Conservation (phyloP, 805 yeast species). For the Cyberlindnera xylosilytica region DNA sequence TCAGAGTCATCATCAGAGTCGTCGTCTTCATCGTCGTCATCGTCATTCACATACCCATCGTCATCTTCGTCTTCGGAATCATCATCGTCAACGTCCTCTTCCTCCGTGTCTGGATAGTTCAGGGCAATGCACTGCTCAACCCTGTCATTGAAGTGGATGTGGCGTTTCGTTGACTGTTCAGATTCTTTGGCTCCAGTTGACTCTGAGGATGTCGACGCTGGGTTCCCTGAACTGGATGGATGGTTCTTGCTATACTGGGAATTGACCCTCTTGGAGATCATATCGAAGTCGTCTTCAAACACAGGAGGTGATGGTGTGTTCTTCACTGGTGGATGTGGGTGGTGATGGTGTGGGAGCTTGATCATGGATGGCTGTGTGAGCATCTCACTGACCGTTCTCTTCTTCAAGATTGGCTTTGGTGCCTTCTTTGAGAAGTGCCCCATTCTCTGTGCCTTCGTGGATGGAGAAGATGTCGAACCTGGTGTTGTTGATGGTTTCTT, state of each 20-base stretch:
- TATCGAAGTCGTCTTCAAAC: slow-evolving; percentile 27
- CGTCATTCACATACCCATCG: slow-evolving; percentile 10
- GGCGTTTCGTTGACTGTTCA: slow-evolving; percentile 38
- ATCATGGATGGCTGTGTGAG: slow-evolving; percentile 50
- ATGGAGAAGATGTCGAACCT: slow-evolving; percentile 13
- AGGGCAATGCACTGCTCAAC: slow-evolving; percentile 93
- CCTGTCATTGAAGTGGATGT: slow-evolving; percentile 88
- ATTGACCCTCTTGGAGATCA: slow-evolving; percentile 25
- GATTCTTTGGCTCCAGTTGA: slow-evolving; percentile 5
- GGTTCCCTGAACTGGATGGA: background rate
- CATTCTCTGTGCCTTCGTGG: slow-evolving; percentile 12
- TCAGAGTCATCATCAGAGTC: slow-evolving; percentile 41
- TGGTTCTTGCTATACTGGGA: slow-evolving; percentile 23
- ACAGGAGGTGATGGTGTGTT: slow-evolving; percentile 25
- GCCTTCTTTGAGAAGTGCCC: slow-evolving; percentile 23
- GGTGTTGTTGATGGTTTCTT: slow-evolving; percentile 15
- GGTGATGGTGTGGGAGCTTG: slow-evolving; percentile 22
- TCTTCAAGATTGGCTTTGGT: slow-evolving; percentile 84
- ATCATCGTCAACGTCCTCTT: slow-evolving; percentile 23
- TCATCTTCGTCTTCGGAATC: slow-evolving; percentile 27
- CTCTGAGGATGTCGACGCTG: background rate
- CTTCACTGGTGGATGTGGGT: slow-evolving; percentile 10
- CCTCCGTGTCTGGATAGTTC: slow-evolving; percentile 23
- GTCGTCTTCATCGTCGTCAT: slow-evolving; percentile 26
- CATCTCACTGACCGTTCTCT: slow-evolving; percentile 82